phyloP scores from a whole-genome alignment of 2,329 filamentous ascomycete species.

The Exophiala sideris region DNA sequence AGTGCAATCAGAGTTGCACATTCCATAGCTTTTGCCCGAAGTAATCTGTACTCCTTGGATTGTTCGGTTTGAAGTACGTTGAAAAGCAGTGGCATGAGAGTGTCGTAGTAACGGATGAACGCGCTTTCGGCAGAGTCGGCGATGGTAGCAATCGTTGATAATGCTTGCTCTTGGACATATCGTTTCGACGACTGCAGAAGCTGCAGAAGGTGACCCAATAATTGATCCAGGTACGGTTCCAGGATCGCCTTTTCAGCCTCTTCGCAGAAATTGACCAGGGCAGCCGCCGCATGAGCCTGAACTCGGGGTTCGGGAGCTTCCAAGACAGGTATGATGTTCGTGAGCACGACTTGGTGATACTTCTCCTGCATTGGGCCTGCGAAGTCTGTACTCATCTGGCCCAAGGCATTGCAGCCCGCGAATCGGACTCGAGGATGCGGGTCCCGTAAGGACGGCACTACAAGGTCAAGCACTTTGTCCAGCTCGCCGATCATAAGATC shows the following conservation, averaged over 20 bases:
- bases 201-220: constrained; percentile 80
- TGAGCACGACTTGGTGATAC: constrained; percentile 82
- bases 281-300: constrained; percentile 95
- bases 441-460: constrained; percentile 87
- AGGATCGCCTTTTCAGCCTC: constrained; percentile 90
- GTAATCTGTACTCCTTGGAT: constrained; percentile 85
- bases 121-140: constrained; percentile 96
- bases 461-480: constrained; percentile 87
- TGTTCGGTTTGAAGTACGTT: constrained; percentile 85
- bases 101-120: constrained; percentile 93
- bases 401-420: constrained; percentile 97
- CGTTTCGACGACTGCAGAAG: constrained; percentile 88
- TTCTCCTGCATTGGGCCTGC: constrained; percentile 97
- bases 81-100: constrained; percentile 90
- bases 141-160: constrained; percentile 97
- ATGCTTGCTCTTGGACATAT: constrained; percentile 94
- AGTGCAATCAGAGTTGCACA: constrained; percentile 92
- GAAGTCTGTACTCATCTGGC: constrained; percentile 99
- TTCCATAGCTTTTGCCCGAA: constrained; percentile 98
- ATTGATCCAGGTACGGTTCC: constrained; percentile 86
- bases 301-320: constrained; percentile 87
- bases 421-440: constrained; percentile 91
- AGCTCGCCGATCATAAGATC: constrained; percentile 95
- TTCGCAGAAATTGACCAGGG: constrained; percentile 97
- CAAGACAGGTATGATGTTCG: constrained; percentile 87